Evolutionary conservation across 1,284 basidiomycete genomes (phyloP), one percentile per base, ranked within the genome.

Genomic region (Rhodotorula sp.): DNA sequence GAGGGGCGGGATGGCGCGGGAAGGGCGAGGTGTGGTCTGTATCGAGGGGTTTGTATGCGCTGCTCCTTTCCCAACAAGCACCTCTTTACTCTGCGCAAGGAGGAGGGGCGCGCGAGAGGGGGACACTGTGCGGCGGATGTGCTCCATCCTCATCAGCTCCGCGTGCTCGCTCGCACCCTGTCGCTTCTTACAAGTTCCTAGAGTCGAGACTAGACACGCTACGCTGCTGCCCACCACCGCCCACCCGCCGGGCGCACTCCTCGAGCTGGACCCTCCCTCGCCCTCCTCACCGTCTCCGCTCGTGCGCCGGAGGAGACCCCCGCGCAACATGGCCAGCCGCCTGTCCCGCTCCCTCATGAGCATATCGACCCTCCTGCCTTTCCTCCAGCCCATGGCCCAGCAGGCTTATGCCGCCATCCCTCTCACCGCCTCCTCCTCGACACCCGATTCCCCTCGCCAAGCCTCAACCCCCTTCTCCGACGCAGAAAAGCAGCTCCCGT

Each of bases 401-500:
- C 19, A 8, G 17, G 34, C 36, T 2, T 69, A 69, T 57, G 34
- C 63, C 51, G 36, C 67, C 9, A 51, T 69, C 22, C 67, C 67
- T 21, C 57, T 69, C 34, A 44, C 59, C 15, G 32, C 67, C 2
- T 41, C 61, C 6, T 17, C 50, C n/a, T 41, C 44, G n/a, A 6
- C 48, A 37, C 53, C 56, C 56, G 2, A 2, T 2, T 54, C 32
- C n/a, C 55, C n/a, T 39, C 39, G 39, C 39, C 39, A 39, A 15
- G 39, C 39, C 15, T 15, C 39, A 15, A 39, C 39, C n/a, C n/a
- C n/a, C 39, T 39, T 39, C 41, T 50, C 4, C 37, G 67, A 69
- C 55, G 62, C 64, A 27, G 67, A 69, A 51, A 69, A 64, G 37
- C 61, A 57, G 25, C 29, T 54, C 13, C 36, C 57, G 1, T 41